A percentile compares a stretch with the other conserved stretches of the same genome.
phyloP scores from a whole-genome alignment of 2,329 filamentous ascomycete species.

The Monilinia laxa region DNA sequence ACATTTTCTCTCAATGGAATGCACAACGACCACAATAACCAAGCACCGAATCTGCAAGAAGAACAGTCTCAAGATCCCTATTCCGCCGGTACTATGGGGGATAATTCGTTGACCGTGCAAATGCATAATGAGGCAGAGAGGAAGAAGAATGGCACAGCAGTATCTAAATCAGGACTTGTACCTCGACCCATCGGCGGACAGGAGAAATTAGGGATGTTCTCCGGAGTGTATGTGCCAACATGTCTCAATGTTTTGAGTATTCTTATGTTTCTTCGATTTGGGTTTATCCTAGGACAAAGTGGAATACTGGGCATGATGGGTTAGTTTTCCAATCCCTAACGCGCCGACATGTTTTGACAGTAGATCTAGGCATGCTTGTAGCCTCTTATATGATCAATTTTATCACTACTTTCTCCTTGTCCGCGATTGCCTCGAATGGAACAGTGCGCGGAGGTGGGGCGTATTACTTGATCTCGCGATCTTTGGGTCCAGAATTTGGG shows the following conservation, averaged over 20 bases:
- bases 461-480: conserved; percentile 85
- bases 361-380: conserved; percentile 56
- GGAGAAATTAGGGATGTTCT: conserved; percentile 72
- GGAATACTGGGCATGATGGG: conserved; percentile 24
- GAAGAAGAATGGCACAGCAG: conserved; percentile 38
- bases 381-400: conserved; percentile 78
- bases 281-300: conserved; percentile 67
- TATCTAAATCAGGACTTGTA: conserved; percentile 43
- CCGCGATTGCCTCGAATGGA: conserved; percentile 85
- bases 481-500: conserved; percentile 83
- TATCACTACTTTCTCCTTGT: conserved; percentile 82
- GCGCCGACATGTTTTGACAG: conserved; percentile 2
- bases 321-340: conserved; percentile 1
- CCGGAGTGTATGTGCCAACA: conserved; percentile 83
- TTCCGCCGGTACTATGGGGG: conserved; percentile 20
- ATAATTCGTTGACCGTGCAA: conserved; percentile 33
- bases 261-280: conserved; percentile 88
- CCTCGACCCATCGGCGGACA: conserved; percentile 43
- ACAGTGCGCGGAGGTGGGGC: conserved; percentile 85
- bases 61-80: conserved; percentile 14
- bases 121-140: conserved; percentile 34
- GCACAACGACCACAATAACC: neutral
- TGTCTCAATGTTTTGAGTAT: conserved; percentile 86
- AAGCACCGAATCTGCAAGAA: neutral
- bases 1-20: conserved; percentile 7